Percentiles rank a stretch among this genome's conserved stretches.
Evolutionary conservation across 2,329 filamentous ascomycete genomes (phyloP).

Genomic region (Calycina marina): DNA sequence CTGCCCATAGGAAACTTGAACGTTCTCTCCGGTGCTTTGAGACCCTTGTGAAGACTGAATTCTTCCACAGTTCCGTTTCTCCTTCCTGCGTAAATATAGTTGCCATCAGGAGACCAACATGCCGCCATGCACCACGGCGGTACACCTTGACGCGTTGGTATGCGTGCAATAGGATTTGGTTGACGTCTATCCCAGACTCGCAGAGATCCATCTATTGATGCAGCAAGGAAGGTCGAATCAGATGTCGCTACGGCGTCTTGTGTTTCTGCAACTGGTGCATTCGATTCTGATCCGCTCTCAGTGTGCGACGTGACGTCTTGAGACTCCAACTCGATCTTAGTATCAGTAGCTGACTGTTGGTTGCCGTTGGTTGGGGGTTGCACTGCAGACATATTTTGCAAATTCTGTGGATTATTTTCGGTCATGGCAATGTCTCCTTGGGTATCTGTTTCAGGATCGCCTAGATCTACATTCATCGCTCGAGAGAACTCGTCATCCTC

Average conservation of each 20-base stretch:
- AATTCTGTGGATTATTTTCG: slow-evolving; percentile 4
- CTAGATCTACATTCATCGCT: slow-evolving; percentile 43
- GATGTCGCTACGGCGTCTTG: slow-evolving; percentile 45
- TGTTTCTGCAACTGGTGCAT: slow-evolving; percentile 21
- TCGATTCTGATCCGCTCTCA: slow-evolving; percentile 6
- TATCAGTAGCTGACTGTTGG: slow-evolving; percentile 7
- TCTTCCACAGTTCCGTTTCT: slow-evolving; percentile 89
- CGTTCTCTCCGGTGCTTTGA: slow-evolving; percentile 59
- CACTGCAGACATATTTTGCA: slow-evolving; percentile 1
- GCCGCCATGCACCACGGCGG: slow-evolving; percentile 97
- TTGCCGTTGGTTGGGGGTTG: slow-evolving; percentile 2
- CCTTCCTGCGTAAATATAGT: slow-evolving; percentile 83
- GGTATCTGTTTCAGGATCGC: slow-evolving; percentile 15
- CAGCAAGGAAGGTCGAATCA: slow-evolving; percentile 73
- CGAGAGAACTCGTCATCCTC: slow-evolving; percentile 74
- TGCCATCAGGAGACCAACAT: slow-evolving; percentile 92
- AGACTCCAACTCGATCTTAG: slow-evolving; percentile 1
- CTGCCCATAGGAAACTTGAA: slow-evolving; percentile 84
- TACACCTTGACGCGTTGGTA: slow-evolving; percentile 56
- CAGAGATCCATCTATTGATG: slow-evolving; percentile 74
- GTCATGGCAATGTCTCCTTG: slow-evolving; percentile 18
- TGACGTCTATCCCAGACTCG: slow-evolving; percentile 87
- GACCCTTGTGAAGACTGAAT: slow-evolving; percentile 70
- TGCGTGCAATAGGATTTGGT: slow-evolving; percentile 62
- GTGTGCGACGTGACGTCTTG: slow-evolving; percentile 9